phyloP scores from a whole-genome alignment of 306 rosid genomes.

The Cucurbita ficifolia region DNA sequence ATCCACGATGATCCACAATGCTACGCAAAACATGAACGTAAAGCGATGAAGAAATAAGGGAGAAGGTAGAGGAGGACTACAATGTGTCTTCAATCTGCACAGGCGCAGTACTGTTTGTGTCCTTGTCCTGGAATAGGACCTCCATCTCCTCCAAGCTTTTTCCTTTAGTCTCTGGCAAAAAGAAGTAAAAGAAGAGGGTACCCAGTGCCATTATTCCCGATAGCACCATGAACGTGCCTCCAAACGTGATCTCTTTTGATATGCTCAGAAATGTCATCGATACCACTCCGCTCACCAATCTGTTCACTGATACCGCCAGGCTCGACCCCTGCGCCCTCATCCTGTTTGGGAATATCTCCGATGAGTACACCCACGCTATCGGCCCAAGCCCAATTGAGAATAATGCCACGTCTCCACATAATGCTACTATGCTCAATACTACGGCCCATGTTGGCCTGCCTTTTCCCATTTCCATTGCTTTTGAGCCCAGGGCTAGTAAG shows the following conservation, averaged over 20 bases:
- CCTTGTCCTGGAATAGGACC: slow-evolving; percentile 35
- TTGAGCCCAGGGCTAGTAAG: slow-evolving; percentile 52
- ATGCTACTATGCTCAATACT: slow-evolving; percentile 29
- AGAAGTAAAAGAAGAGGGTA: slow-evolving; percentile 44
- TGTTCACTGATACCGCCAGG: slow-evolving; percentile 54
- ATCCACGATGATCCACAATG: too few relatives aligned
- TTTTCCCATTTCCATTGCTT: slow-evolving; percentile 12
- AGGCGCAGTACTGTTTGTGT: neutral
- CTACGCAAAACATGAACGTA: neutral
- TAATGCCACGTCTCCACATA: slow-evolving; percentile 50
- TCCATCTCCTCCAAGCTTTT: slow-evolving; percentile 66
- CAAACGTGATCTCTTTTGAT: slow-evolving; percentile 41
- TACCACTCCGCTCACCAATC: slow-evolving; percentile 59
- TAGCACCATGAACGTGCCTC: slow-evolving; percentile 52
- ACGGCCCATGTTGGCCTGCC: slow-evolving; percentile 42
- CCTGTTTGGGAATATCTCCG: slow-evolving; percentile 58
- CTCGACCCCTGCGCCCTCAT: slow-evolving; percentile 60
- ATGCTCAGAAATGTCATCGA: slow-evolving; percentile 55
- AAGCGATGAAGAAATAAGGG: neutral
- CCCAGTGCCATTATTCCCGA: slow-evolving; percentile 41
- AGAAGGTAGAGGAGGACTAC: neutral
- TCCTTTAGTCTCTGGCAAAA: slow-evolving; percentile 66
- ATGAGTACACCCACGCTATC: slow-evolving; percentile 66
- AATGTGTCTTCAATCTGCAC: neutral
- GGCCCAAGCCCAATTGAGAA: slow-evolving; percentile 93